Percentiles rank a stretch among this genome's conserved stretches.
Conservation (phyloP, 1,139 yeast species). For the Suhomyces bokatorum region DNA sequence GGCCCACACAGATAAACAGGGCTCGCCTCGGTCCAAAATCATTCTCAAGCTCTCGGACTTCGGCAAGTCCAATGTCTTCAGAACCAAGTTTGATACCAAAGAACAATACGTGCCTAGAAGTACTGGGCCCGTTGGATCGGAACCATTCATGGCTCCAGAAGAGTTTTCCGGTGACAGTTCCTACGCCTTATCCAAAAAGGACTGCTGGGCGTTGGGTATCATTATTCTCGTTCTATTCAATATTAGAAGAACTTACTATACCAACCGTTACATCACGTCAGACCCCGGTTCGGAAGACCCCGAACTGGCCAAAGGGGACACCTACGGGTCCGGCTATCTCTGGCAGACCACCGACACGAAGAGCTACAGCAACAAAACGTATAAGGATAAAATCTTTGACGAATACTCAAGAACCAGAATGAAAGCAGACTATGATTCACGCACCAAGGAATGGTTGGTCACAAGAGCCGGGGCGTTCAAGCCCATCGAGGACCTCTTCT, state of each 20-base stretch:
- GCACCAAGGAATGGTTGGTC: constrained; percentile 38
- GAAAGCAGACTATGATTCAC: constrained; percentile 32
- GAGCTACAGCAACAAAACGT: constrained; percentile 16
- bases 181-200: constrained; percentile 62
- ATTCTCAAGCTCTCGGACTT: constrained; percentile 63
- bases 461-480: constrained; percentile 27
- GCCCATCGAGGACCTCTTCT: constrained; percentile 35
- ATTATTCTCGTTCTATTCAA: constrained; percentile 38
- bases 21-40: constrained; percentile 34
- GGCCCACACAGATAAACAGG: constrained; percentile 1
- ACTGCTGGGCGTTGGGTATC: constrained; percentile 71
- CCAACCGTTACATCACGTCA: constrained; percentile 11
- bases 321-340: constrained; percentile 26
- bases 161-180: constrained; percentile 28
- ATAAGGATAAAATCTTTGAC: constrained; percentile 33
- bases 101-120: constrained; percentile 35
- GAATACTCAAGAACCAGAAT: constrained; percentile 28
- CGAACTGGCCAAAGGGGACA: constrained; percentile 9
- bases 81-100: constrained; percentile 57
- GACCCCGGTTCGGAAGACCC: constrained; percentile 2
- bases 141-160: constrained; percentile 75
- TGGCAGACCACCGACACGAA: constrained; percentile 37
- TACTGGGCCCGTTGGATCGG: constrained; percentile 73
- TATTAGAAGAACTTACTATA: constrained; percentile 30
- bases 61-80: constrained; percentile 76